These are phyloP conservation scores for Eutreptiella sp. DNA, from an alignment of 208 protist genomes.

Conservation along the genomic window DNA sequence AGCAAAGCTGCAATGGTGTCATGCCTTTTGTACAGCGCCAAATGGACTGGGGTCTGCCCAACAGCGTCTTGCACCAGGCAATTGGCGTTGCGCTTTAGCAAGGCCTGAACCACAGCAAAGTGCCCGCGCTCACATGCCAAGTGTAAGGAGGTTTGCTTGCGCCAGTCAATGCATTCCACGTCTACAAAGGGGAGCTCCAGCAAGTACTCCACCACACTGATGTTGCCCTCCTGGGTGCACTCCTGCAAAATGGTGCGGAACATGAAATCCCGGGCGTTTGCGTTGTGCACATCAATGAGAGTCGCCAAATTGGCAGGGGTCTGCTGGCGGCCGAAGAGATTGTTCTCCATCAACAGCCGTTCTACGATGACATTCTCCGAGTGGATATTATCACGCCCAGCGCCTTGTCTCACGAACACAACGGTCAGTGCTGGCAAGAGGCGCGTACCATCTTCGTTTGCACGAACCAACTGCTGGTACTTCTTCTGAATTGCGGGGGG, in stretches of 20 bases:
- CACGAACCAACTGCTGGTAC: neutral
- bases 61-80: constrained; percentile 29
- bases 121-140: constrained; percentile 65
- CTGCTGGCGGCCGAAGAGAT: constrained; percentile 18
- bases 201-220: constrained; percentile 50
- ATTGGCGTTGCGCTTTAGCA: constrained; percentile 46
- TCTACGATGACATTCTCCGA: constrained; percentile 54
- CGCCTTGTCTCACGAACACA: constrained; percentile 60
- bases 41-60: constrained; percentile 56
- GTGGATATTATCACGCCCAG: constrained; percentile 37
- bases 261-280: constrained; percentile 57
- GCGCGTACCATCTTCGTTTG: constrained; percentile 1
- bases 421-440: constrained; percentile 38
- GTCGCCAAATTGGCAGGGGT: constrained; percentile 19
- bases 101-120: constrained; percentile 41
- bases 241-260: constrained; percentile 68
- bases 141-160: constrained; percentile 65
- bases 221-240: constrained; percentile 46
- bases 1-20: constrained; percentile 49
- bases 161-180: constrained; percentile 45
- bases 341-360: constrained; percentile 53
- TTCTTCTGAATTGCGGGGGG: neutral
- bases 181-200: constrained; percentile 51
- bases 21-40: constrained; percentile 48
- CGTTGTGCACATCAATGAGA: constrained; percentile 56